phyloP scores from a whole-genome alignment of 768 basidiomycete genomes.

The Omphalotus guepiniiformis region DNA sequence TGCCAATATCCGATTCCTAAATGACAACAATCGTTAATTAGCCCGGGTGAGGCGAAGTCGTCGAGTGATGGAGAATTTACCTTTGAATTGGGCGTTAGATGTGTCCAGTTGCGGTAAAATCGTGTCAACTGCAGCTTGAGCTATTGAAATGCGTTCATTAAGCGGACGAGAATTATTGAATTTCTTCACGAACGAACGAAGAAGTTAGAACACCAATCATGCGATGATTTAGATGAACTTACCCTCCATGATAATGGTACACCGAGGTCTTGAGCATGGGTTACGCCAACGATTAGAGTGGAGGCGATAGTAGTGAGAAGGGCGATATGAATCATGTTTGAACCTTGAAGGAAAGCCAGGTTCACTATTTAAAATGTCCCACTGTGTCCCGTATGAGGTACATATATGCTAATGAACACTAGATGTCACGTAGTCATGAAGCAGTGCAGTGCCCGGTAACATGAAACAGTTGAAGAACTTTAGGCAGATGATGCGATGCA shows the following conservation, averaged over 20 bases:
- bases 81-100: constrained; percentile 38
- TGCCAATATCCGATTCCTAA: constrained; percentile 51
- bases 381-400: no score
- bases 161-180: constrained; percentile 33
- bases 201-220: background rate
- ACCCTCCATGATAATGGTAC: constrained; percentile 8
- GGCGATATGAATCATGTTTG: no score
- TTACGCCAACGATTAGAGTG: no score
- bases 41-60: background rate
- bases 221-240: background rate
- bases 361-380: no score
- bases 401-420: no score
- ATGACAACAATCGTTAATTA: background rate
- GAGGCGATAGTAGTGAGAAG: no score
- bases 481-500: no score
- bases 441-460: no score
- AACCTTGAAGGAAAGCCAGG: no score
- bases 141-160: constrained; percentile 34
- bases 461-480: no score
- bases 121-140: constrained; percentile 38
- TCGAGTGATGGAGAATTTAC: constrained; percentile 21
- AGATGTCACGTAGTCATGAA: no score
- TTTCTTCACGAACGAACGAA: constrained; percentile 26
- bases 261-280: constrained; percentile 7
- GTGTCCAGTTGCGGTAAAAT: constrained; percentile 34